phyloP scores from a whole-genome alignment of 345 rosid species.

The Microcos paniculata region DNA sequence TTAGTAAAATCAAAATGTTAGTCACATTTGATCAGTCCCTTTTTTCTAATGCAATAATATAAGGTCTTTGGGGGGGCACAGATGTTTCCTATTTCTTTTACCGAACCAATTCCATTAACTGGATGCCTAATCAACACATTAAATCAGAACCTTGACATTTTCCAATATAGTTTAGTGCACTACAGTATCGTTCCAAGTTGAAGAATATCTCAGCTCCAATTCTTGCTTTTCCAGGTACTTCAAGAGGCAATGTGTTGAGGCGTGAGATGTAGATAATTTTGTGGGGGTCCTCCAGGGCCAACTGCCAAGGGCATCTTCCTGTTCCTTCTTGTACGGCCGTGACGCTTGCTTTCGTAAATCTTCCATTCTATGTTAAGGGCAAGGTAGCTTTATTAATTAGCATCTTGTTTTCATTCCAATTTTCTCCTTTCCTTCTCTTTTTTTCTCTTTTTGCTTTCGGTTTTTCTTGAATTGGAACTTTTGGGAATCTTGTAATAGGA shows the following conservation, averaged over 20 bases:
- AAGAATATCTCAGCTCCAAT: neutral
- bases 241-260: neutral
- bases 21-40: neutral
- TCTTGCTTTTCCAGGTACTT: constrained; percentile 17
- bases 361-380: neutral
- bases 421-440: neutral
- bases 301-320: neutral
- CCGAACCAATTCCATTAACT: neutral
- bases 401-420: neutral
- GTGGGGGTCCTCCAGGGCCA: neutral
- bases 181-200: constrained; percentile 1
- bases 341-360: neutral
- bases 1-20: neutral
- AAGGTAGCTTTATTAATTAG: neutral
- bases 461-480: constrained; percentile 22
- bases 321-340: constrained; percentile 10
- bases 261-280: constrained; percentile 1
- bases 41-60: neutral
- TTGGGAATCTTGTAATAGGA: constrained; percentile 24
- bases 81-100: neutral
- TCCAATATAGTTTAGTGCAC: constrained; percentile 10
- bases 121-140: neutral
- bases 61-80: neutral
- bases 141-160: neutral
- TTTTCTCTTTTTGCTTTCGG: constrained; percentile 17